Conservation (phyloP, 1,284 basidiomycete genomes). For the Sporisorium graminicola region DNA sequence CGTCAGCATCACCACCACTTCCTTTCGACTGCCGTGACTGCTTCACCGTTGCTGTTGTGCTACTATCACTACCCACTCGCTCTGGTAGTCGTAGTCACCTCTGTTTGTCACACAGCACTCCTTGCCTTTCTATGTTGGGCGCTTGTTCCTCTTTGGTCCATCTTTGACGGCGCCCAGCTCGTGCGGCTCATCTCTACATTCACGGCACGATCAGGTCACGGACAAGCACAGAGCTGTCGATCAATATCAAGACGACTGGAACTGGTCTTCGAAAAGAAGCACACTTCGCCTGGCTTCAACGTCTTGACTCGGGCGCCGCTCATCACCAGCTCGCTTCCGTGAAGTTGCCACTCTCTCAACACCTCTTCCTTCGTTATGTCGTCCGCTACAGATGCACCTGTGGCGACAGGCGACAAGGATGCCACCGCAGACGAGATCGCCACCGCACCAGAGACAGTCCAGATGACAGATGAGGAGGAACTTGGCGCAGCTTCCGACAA, state of each 20-base stretch:
- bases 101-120: not conserved
- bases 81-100: not conserved
- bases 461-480: slow-evolving; percentile 64
- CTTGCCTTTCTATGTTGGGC: not conserved
- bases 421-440: slow-evolving; percentile 56
- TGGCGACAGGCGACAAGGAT: slow-evolving; percentile 41
- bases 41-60: not conserved
- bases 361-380: slow-evolving; percentile 27
- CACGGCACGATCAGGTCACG: not conserved
- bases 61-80: not conserved
- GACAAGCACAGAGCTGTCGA: not conserved
- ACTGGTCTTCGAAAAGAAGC: no score
- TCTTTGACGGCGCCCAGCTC: not conserved
- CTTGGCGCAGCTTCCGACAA: slow-evolving; percentile 57
- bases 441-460: slow-evolving; percentile 55
- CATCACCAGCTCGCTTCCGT: not conserved
- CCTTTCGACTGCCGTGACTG: not conserved
- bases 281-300: no score
- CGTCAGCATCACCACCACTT: not conserved
- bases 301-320: not conserved
- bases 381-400: slow-evolving; percentile 26
- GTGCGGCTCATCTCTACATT: not conserved
- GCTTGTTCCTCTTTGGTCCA: not conserved
- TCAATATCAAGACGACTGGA: not conserved
- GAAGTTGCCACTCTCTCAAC: no score